A percentile compares a stretch with the other conserved stretches of the same genome.
Evolutionary conservation across 2,329 filamentous ascomycete species (phyloP).

Genomic region (Botrytis pseudocinerea): DNA sequence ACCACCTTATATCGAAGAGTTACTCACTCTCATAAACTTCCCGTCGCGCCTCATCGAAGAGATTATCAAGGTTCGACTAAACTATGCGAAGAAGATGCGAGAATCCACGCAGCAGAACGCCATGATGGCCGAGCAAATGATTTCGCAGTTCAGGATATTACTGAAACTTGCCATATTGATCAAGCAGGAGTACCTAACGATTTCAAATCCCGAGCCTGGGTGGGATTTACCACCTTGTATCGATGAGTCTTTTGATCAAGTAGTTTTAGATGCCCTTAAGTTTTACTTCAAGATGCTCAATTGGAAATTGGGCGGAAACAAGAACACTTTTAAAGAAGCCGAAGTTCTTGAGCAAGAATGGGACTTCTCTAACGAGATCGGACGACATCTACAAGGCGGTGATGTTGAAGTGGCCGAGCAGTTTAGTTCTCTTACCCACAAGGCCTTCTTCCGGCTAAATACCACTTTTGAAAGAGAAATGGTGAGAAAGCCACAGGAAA

Average conservation of each 20-base stretch:
- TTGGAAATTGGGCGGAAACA: slow-evolving; percentile 96
- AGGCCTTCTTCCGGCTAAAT: slow-evolving; percentile 84
- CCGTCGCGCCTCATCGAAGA: slow-evolving; percentile 94
- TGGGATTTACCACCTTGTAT: slow-evolving; percentile 97
- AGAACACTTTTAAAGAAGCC: slow-evolving; percentile 98
- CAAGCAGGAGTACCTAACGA: slow-evolving; percentile 81
- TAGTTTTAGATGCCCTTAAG: slow-evolving; percentile 88
- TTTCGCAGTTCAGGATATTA: slow-evolving; percentile 90
- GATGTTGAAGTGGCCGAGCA: slow-evolving; percentile 98
- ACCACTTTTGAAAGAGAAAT: slow-evolving; percentile 91
- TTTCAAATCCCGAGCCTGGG: slow-evolving; percentile 83
- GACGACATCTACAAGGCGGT: slow-evolving; percentile 84
- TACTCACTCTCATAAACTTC: slow-evolving; percentile 95
- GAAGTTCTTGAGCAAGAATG: slow-evolving; percentile 97
- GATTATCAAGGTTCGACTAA: slow-evolving; percentile 87
- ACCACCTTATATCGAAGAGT: slow-evolving; percentile 93
- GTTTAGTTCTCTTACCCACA: slow-evolving; percentile 91
- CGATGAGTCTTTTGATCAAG: slow-evolving; percentile 91
- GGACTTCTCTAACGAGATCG: slow-evolving; percentile 95
- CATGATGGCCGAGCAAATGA: slow-evolving; percentile 97
- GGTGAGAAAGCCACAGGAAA: slow-evolving; percentile 80
- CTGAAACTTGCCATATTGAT: slow-evolving; percentile 89
- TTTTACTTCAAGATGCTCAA: slow-evolving; percentile 99
- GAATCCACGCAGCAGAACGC: slow-evolving; percentile 89
- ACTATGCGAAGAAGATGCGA: slow-evolving; percentile 92